Conservation (phyloP, 768 basidiomycete genomes). For the Tephrocybe sp. region DNA sequence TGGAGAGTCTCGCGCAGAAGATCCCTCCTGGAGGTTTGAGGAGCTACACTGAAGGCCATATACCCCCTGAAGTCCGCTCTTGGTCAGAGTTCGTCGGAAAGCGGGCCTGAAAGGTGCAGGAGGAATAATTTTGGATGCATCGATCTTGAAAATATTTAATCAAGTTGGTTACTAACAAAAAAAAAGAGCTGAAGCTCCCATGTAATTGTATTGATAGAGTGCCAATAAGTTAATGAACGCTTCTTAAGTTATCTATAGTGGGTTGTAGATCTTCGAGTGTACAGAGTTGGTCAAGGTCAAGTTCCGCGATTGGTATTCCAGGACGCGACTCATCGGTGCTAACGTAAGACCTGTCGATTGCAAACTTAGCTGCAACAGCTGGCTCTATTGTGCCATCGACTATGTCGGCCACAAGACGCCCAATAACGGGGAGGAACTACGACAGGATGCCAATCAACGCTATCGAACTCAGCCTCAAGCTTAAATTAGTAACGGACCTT, state of each 20-base stretch:
- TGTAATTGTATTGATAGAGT: conserved; percentile 15
- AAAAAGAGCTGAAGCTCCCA: conserved; percentile 23
- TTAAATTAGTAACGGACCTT: conserved; percentile 49
- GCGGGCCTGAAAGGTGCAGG: conserved; percentile 45
- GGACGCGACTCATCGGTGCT: conserved; percentile 7
- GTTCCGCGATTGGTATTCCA: conserved; percentile 27
- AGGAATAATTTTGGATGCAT: conserved; percentile 8
- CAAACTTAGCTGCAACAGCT: conserved; percentile 57
- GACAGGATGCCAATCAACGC: conserved; percentile 1
- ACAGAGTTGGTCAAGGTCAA: conserved; percentile 52
- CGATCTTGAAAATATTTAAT: conserved; percentile 4
- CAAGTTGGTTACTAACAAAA: background rate
- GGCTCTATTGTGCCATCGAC: conserved; percentile 64
- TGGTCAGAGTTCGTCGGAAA: conserved; percentile 89
- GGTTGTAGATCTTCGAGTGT: conserved; percentile 40
- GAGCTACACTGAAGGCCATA: conserved; percentile 81
- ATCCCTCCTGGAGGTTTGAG: conserved; percentile 77
- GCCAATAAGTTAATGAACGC: background rate
- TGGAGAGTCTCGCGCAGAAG: conserved; percentile 84
- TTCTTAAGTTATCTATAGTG: background rate
- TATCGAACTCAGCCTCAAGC: background rate
- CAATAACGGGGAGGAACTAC: conserved; percentile 87
- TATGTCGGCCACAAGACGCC: conserved; percentile 70
- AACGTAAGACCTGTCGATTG: conserved; percentile 48
- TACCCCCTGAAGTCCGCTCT: conserved; percentile 89